Conservation (phyloP, 2,329 filamentous ascomycete genomes). For the Fusarium brachygibbosum region DNA sequence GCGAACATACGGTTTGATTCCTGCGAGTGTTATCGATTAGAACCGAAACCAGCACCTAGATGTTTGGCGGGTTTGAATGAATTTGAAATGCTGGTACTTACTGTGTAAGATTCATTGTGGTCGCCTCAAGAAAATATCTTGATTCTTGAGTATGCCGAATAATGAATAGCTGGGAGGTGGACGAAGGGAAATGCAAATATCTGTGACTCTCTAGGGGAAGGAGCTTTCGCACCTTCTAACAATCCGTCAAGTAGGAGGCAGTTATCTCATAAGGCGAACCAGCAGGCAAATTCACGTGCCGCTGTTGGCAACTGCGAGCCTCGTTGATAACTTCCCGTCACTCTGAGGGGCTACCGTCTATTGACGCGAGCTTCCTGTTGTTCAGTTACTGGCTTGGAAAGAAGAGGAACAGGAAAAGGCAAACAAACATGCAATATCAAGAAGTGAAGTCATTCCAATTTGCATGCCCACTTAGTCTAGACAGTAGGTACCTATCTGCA, state of each 20-base stretch:
- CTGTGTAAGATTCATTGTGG: slow-evolving; percentile 27
- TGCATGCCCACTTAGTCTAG: background rate
- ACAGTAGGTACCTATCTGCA: background rate
- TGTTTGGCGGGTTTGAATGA: background rate
- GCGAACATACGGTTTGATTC: slow-evolving; percentile 26
- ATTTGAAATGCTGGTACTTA: slow-evolving; percentile 6
- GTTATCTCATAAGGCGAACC: slow-evolving; percentile 6
- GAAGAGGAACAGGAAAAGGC: background rate
- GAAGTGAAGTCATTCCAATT: background rate
- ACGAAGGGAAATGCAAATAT: background rate
- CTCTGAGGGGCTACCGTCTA: background rate
- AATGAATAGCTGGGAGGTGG: background rate
- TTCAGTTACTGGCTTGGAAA: background rate
- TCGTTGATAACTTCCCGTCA: background rate
- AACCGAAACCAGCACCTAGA: background rate
- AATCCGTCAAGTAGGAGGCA: background rate
- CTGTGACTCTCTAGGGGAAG: background rate
- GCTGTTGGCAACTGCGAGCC: slow-evolving; percentile 24
- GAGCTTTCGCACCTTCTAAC: background rate
- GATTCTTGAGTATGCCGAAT: background rate
- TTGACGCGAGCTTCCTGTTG: slow-evolving; percentile 3
- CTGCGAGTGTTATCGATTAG: slow-evolving; percentile 4
- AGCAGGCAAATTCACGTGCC: slow-evolving; percentile 37
- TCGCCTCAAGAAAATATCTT: background rate
- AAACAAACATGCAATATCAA: background rate